These are phyloP conservation scores for Delitschia confertaspora DNA, from an alignment of 495 filamentous ascomycete genomes.

Conservation along the genomic window DNA sequence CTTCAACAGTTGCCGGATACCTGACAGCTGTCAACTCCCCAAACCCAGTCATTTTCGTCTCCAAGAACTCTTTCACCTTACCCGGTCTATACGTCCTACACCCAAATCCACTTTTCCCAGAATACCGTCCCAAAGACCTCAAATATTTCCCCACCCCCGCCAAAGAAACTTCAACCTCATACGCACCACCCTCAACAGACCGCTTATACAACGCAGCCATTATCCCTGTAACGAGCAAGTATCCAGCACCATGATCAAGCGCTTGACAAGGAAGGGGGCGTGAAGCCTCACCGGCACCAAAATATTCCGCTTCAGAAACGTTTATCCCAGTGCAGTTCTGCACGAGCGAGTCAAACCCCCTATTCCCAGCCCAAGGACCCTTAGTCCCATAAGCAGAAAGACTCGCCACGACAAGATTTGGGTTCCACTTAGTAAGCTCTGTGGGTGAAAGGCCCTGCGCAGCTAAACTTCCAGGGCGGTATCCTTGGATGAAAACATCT, in stretches of 20 bases:
- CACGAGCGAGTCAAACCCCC: slow-evolving; percentile 31
- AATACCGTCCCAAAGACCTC: slow-evolving; percentile 24
- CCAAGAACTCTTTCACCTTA: slow-evolving; percentile 22
- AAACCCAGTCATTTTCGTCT: slow-evolving; percentile 21
- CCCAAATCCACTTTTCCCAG: slow-evolving; percentile 14
- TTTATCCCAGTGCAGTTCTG: slow-evolving; percentile 32
- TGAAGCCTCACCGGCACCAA: slow-evolving; percentile 13
- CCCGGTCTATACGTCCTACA: slow-evolving; percentile 7
- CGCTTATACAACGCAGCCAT: slow-evolving; percentile 26
- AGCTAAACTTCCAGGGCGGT: slow-evolving; percentile 28
- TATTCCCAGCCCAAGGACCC: slow-evolving; percentile 27
- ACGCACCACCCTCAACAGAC: slow-evolving; percentile 20
- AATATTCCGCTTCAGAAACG: slow-evolving; percentile 29
- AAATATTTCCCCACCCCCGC: slow-evolving; percentile 31
- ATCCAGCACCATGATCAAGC: slow-evolving; percentile 29
- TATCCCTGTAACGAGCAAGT: slow-evolving; percentile 29
- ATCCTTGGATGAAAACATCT: slow-evolving; percentile 33
- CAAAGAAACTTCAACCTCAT: slow-evolving; percentile 31
- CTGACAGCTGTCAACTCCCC: slow-evolving; percentile 23
- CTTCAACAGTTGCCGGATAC: slow-evolving; percentile 27
- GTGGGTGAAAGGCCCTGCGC: slow-evolving; percentile 19
- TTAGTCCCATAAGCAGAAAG: slow-evolving; percentile 24
- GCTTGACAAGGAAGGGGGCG: slow-evolving; percentile 29
- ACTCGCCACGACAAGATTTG: slow-evolving; percentile 25
- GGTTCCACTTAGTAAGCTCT: slow-evolving; percentile 17